phyloP scores from a whole-genome alignment of 768 basidiomycete species.

The Rhodotorula graminis region DNA sequence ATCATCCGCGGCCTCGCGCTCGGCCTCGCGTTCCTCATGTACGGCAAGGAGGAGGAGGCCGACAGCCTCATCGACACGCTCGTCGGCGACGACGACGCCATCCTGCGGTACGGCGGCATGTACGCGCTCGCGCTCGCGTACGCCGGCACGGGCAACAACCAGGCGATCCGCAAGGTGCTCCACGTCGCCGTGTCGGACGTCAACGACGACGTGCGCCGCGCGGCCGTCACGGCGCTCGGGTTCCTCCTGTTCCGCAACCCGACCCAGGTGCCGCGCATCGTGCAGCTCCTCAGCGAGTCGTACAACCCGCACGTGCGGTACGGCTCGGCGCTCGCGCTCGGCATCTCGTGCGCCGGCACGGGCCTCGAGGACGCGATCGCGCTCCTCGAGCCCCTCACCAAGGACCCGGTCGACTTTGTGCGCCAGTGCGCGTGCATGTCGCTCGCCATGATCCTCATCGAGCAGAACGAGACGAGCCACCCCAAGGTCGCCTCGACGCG shows the following conservation, averaged over 20 bases:
- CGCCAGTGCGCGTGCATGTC: slow-evolving; percentile 95
- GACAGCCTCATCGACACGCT: slow-evolving; percentile 72
- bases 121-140: slow-evolving; percentile 95
- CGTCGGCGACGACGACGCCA: slow-evolving; percentile 87
- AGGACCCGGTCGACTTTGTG: slow-evolving; percentile 96
- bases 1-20: slow-evolving; percentile 94
- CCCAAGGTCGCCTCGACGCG: slow-evolving; percentile 75
- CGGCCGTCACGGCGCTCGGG: slow-evolving; percentile 90
- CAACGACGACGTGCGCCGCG: slow-evolving; percentile 91
- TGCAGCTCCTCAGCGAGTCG: slow-evolving; percentile 92
- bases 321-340: slow-evolving; percentile 90
- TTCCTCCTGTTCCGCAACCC: slow-evolving; percentile 98
- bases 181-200: slow-evolving; percentile 98
- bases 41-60: slow-evolving; percentile 87
- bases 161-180: slow-evolving; percentile 80
- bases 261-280: slow-evolving; percentile 88
- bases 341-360: slow-evolving; percentile 95
- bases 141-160: slow-evolving; percentile 91
- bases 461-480: slow-evolving; percentile 86
- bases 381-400: slow-evolving; percentile 95
- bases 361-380: slow-evolving; percentile 95
- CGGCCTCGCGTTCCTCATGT: slow-evolving; percentile 85
- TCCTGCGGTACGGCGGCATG: slow-evolving; percentile 94
- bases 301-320: slow-evolving; percentile 99
- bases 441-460: slow-evolving; percentile 91